These are phyloP conservation scores for Fusarium duplospermum DNA, from an alignment of 2,329 filamentous ascomycete species.

Conservation along the genomic window DNA sequence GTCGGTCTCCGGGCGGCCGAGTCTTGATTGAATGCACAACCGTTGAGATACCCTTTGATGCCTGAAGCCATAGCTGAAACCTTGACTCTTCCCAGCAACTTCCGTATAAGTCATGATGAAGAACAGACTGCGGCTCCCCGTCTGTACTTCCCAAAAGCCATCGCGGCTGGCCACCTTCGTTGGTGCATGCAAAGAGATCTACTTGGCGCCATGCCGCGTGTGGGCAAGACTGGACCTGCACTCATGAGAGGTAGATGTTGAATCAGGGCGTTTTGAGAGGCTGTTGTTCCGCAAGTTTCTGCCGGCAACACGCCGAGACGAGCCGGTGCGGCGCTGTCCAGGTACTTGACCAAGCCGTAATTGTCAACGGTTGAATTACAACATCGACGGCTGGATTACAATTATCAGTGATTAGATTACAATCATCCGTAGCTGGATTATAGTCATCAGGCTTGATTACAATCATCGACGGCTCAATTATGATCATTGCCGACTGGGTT, in stretches of 20 bases:
- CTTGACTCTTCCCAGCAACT: constrained; percentile 6
- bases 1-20: constrained; percentile 39
- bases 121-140: constrained; percentile 34
- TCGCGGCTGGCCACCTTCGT: constrained; percentile 31
- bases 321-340: constrained; percentile 19
- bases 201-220: constrained; percentile 36
- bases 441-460: too few species aligned
- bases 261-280: constrained; percentile 15
- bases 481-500: too few species aligned
- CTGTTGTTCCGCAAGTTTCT: constrained; percentile 17
- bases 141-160: constrained; percentile 21
- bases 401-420: too few species aligned
- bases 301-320: constrained; percentile 27
- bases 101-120: constrained; percentile 16
- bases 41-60: constrained; percentile 28
- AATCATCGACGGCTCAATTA: too few species aligned
- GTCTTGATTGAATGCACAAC: constrained; percentile 9
- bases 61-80: constrained; percentile 23
- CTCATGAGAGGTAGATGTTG: constrained; percentile 17
- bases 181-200: constrained; percentile 37
- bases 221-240: constrained; percentile 26
- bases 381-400: too few species aligned
- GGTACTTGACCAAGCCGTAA: constrained; percentile 19
- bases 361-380: too few species aligned
- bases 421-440: too few species aligned